Conservation (phyloP, 331 rosid species). For the Quercus phellos region DNA sequence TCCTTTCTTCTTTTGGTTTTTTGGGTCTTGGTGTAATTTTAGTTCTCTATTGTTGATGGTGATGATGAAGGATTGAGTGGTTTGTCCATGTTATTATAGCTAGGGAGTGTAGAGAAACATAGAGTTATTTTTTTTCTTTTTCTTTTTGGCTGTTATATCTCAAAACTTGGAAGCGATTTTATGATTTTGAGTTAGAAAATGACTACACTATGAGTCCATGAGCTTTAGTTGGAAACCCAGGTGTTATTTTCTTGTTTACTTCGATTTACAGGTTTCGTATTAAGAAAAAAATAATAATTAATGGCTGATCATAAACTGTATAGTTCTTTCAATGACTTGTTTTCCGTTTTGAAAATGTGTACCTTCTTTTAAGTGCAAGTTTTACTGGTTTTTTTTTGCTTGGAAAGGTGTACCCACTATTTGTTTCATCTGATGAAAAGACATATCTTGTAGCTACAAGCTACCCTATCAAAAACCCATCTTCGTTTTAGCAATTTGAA, state of each 20-base stretch:
- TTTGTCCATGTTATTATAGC: background rate
- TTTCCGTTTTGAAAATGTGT: slow-evolving; percentile 38
- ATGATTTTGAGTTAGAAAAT: slow-evolving; percentile 20
- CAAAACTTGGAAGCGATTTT: slow-evolving; percentile 4
- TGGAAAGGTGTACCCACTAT: slow-evolving; percentile 23
- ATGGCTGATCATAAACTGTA: slow-evolving; percentile 23
- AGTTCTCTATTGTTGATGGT: background rate
- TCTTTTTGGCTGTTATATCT: slow-evolving; percentile 10
- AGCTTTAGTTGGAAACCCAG: background rate
- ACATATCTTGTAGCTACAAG: slow-evolving; percentile 21
- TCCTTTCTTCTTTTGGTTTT: background rate
- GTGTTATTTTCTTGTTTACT: background rate
- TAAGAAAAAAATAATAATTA: background rate
- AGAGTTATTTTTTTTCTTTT: slow-evolving; percentile 5
- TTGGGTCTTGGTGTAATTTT: background rate
- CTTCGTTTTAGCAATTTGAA: slow-evolving; percentile 20
- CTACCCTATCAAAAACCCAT: slow-evolving; percentile 25
- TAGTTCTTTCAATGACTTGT: slow-evolving; percentile 19
- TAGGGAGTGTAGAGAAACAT: background rate
- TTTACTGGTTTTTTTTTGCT: slow-evolving; percentile 14
- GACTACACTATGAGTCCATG: slow-evolving; percentile 18
- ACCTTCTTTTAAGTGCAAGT: slow-evolving; percentile 45
- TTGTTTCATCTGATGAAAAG: slow-evolving; percentile 27
- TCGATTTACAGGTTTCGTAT: slow-evolving; percentile 12
- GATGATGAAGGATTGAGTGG: background rate